A percentile compares a stretch with the other conserved stretches of the same genome.
Evolutionary conservation across 768 basidiomycete genomes (phyloP).

Genomic region (Coprinopsis sp.): DNA sequence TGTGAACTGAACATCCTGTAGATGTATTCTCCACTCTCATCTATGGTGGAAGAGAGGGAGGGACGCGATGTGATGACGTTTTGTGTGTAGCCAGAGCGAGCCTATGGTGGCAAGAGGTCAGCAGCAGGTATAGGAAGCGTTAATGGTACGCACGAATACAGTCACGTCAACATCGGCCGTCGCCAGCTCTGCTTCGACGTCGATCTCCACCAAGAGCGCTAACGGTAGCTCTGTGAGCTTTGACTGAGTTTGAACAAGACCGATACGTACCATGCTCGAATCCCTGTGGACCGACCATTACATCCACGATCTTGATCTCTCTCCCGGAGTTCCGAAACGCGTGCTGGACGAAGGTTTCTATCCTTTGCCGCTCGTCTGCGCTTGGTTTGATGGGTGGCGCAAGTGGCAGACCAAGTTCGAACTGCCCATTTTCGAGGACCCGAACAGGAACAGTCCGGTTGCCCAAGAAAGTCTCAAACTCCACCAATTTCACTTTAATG

Average conservation of each 20-base stretch:
- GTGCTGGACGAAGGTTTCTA: constrained; percentile 26
- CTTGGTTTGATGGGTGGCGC: constrained; percentile 20
- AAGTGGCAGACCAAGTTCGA: constrained; percentile 34
- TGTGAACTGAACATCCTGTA: constrained; percentile 3
- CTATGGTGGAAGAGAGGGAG: neutral
- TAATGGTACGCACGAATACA: neutral
- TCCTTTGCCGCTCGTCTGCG: constrained; percentile 24
- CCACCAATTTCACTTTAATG: constrained; percentile 13
- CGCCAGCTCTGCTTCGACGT: neutral
- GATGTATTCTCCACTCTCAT: neutral
- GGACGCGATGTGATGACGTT: neutral
- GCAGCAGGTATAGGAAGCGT: neutral
- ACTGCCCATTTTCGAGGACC: constrained; percentile 19
- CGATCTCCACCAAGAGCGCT: constrained; percentile 1
- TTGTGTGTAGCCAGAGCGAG: neutral
- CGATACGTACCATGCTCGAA: neutral
- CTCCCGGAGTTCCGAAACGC: constrained; percentile 40
- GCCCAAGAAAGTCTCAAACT: constrained; percentile 1
- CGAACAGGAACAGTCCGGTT: neutral
- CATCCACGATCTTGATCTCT: constrained; percentile 31
- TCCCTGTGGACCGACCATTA: constrained; percentile 14
- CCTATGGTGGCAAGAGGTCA: neutral
- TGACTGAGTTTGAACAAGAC: neutral
- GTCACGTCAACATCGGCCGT: neutral
- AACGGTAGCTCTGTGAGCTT: too few relatives aligned